Base-by-base conservation (phyloP, 352 stramenopile genomes). In the Pelagophyceae sp. region DNA sequence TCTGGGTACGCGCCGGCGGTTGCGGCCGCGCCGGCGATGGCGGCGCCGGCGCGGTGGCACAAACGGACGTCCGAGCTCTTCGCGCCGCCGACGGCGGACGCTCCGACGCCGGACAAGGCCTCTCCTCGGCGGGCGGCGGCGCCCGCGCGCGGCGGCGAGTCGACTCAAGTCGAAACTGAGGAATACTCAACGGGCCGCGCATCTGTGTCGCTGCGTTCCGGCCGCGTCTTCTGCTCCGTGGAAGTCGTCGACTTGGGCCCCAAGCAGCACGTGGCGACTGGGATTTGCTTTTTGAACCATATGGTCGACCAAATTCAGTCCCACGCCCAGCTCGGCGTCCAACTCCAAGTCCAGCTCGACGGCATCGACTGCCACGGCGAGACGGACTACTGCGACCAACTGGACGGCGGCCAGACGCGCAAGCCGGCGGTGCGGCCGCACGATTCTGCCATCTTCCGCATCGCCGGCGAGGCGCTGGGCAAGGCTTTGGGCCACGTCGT, bases 271-370 rank as follows among this genome's bases (percentile, higher is more conserved):
- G 87, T 91, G 60, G 80, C 72, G 27, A 90, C 87, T 0, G 87
- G 87, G 25, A 84, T 91, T 45, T 84, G 85, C 5, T 91, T 86
- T 72, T 83, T 90, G 33, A 84, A 90, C 82, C 85, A 89, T 70
- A 91, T 91, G 87, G 78, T 91, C n/a, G 87, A 91, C 83, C 87
- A 91, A 77, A 81, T 88, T 61, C 88, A 88, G 81, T 87, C 81
- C 38, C 87, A 91, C 78, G 87, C 83, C 27, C 87, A 90, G 82
- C 82, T 91, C 63, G 85, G 84, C 45, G 76, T 91, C 29, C 78
- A 78, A 2, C 64, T 89, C 0, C 35, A 25, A 5, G 33, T 51
- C 5, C 23, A 20, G 15, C 6, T 74, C 35, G 35, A 37, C 35
- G 67, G 38, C 67, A 23, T 17, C 2, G 2, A 17, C 35, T 37